A percentile compares a stretch with the other conserved stretches of the same genome.
phyloP scores from a whole-genome alignment of 1,284 basidiomycete genomes.

The Ceratobasidium sp. region DNA sequence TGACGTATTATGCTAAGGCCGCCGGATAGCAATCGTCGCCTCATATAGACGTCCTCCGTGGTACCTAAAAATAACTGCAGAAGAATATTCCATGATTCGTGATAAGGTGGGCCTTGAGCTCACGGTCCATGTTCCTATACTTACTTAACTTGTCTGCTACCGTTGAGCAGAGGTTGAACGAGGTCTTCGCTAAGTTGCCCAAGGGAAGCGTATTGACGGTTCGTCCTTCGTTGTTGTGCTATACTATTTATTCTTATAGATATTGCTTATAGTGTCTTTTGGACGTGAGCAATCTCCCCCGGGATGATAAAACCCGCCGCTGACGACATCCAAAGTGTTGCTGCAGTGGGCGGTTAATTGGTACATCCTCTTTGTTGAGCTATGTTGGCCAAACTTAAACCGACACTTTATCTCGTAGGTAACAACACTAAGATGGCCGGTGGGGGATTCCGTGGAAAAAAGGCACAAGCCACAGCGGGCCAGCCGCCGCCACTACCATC shows the following conservation, averaged over 20 bases:
- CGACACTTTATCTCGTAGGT: background rate
- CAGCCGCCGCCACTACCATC: no score
- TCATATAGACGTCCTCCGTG: background rate
- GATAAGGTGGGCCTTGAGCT: background rate
- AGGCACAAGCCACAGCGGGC: no score
- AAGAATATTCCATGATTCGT: background rate
- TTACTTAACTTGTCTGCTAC: background rate
- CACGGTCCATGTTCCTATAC: background rate
- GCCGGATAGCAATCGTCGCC: background rate
- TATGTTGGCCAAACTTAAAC: background rate
- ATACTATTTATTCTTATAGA: background rate
- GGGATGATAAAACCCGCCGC: background rate
- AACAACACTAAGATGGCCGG: background rate
- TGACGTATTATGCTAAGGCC: background rate
- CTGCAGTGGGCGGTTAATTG: background rate
- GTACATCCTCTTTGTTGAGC: background rate
- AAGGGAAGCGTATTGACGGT: background rate
- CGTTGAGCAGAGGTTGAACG: background rate
- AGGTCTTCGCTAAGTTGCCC: background rate
- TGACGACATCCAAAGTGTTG: slow-evolving; percentile 7
- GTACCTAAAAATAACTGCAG: background rate
- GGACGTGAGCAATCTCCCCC: background rate
- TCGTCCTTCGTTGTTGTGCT: background rate
- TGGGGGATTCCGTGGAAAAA: background rate
- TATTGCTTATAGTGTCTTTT: slow-evolving; percentile 1